These are phyloP conservation scores for Plasmodium falciparum DNA, from an alignment of 169 alveolate genomes.

Conservation along the genomic window DNA sequence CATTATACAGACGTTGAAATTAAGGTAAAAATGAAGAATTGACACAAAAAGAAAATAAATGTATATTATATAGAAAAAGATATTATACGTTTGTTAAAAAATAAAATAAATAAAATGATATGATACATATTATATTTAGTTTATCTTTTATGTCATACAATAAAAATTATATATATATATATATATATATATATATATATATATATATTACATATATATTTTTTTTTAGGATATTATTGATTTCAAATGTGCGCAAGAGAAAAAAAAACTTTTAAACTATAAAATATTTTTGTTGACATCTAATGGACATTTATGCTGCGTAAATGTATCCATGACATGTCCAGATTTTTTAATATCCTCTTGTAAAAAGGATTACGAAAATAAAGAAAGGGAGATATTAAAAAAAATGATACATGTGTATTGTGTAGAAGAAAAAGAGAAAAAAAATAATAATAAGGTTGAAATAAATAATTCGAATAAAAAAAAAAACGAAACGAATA, in stretches of 20 bases:
- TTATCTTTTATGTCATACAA: not conserved
- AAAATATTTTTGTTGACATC: conserved; percentile 68
- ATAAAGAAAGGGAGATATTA: conserved; percentile 55
- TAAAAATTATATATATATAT: not conserved
- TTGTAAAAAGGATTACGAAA: conserved; percentile 48
- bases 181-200: not conserved
- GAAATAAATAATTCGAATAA: not conserved
- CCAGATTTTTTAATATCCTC: conserved; percentile 41
- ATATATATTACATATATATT: not conserved
- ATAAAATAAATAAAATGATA: too few species aligned
- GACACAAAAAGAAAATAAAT: not conserved
- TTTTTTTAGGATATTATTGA: conserved; percentile 37
- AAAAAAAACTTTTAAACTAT: conserved; percentile 25
- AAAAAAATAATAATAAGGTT: conserved; percentile 1
- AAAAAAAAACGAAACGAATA: not conserved
- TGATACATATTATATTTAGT: too few species aligned
- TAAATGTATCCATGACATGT: conserved; percentile 52
- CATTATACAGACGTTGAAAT: conserved; percentile 67
- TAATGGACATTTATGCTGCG: conserved; percentile 49
- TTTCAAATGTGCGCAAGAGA: conserved; percentile 17
- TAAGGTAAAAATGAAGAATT: conserved; percentile 16
- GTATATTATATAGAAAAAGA: not conserved
- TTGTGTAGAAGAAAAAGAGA: conserved; percentile 9
- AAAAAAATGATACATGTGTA: conserved; percentile 49
- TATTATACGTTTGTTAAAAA: too few species aligned